phyloP scores from a whole-genome alignment of 2,329 filamentous ascomycete genomes.

The Exophiala oligosperma region DNA sequence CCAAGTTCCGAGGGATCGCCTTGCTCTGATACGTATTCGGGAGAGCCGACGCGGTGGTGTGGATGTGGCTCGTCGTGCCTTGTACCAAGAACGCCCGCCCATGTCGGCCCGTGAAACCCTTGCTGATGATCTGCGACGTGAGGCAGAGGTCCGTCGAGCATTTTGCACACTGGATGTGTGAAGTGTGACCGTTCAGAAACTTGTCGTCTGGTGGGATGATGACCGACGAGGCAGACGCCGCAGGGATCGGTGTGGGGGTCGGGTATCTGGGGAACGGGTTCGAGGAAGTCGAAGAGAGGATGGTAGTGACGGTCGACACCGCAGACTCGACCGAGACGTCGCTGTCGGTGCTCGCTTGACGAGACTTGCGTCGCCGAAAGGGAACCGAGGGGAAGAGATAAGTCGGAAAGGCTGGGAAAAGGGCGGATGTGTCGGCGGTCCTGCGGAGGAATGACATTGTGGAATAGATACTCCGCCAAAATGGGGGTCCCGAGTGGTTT shows the following conservation, averaged over 20 bases:
- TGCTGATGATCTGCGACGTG: constrained; percentile 61
- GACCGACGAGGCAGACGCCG: constrained; percentile 10
- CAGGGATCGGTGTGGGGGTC: constrained; percentile 22
- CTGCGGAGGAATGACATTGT: constrained; percentile 29
- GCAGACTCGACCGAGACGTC: constrained; percentile 36
- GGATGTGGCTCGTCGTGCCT: constrained; percentile 28
- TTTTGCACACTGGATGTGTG: constrained; percentile 59
- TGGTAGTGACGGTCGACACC: constrained; percentile 23
- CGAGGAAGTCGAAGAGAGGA: constrained; percentile 16
- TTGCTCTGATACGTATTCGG: constrained; percentile 61
- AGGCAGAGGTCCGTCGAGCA: constrained; percentile 61
- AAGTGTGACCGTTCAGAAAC: constrained; percentile 50
- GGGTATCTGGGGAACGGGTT: constrained; percentile 27
- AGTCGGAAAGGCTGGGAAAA: constrained; percentile 48
- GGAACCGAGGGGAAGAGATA: constrained; percentile 52
- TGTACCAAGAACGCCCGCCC: constrained; percentile 63
- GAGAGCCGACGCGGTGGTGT: constrained; percentile 39
- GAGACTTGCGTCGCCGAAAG: constrained; percentile 42
- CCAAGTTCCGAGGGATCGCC: constrained; percentile 58
- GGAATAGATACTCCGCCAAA: not conserved
- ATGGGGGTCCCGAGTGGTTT: no score
- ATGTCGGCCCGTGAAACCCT: constrained; percentile 65
- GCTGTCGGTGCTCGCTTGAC: constrained; percentile 42
- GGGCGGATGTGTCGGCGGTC: constrained; percentile 22
- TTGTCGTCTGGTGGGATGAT: constrained; percentile 31